Base-by-base conservation (phyloP, 305 asterid genomes). In the Coffea humblotiana region DNA sequence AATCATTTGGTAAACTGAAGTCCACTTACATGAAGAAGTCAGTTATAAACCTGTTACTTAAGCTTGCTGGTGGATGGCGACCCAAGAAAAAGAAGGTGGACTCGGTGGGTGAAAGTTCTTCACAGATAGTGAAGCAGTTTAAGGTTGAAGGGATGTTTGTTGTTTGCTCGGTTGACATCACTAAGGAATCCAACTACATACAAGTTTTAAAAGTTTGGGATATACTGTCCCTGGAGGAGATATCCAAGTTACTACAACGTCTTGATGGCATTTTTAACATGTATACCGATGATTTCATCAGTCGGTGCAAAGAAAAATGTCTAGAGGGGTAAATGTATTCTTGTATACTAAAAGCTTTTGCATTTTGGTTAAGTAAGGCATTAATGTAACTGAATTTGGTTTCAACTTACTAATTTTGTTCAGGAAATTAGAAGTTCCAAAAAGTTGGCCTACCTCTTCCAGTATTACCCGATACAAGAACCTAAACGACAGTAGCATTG, bases 131-230 rank as follows among this genome's bases (percentile, higher is more conserved):
- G 83, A 88, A 93, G 68, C 89, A 88, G 56, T 88, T 89, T 77
- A 90, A 89, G 87, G 89, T 92, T 78, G 91, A 88, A 49, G 83
- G 83, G 56, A 77, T 81, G 72, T 87, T 71, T 72, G 69, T 86
- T 54, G 80, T 93, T 74, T 92, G 95, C 88, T 83, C 97, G 54
- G 79, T 84, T 60, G 94, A 92, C 77, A 81, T 92, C 48, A 54
- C 79, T 79, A 90, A 84, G 84, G 88, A 90, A 58, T 64, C 83
- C 27, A 51, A 68, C 58, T 88, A 88, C 78, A 78, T 65, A 70
- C 98, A 93, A 85, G 88, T 92, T 27, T 77, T 90, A 79, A 90
- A 69, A 87, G 91, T 90, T 51, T 91, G 97, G 97, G 94, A 92
- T 79, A 51, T 93, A 66, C 58, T 88, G 78, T 87, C 89, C 29